Evolutionary conservation across 139 green algal species (phyloP).

Genomic region (Chlorella sp.): DNA sequence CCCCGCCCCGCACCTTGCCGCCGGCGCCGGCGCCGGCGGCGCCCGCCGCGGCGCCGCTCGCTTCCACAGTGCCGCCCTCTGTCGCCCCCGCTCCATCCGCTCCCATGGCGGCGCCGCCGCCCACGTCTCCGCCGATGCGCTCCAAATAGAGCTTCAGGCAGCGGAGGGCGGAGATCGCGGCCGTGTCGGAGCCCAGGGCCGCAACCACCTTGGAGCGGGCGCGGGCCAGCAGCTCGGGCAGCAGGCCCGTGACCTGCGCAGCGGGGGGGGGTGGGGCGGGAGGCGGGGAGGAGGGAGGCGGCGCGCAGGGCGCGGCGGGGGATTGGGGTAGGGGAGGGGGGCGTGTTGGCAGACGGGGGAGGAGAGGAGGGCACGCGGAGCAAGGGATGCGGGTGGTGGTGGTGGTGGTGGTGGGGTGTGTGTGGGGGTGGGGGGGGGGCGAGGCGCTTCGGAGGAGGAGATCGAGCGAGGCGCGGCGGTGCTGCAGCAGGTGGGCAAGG

Average conservation of each 20-base stretch:
- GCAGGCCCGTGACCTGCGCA: background rate
- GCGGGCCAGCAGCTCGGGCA: conserved; percentile 5
- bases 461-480: background rate
- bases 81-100: no score
- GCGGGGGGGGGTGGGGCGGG: background rate
- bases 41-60: no score
- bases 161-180: conserved; percentile 35
- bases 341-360: background rate
- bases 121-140: conserved; percentile 12
- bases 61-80: no score
- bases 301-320: no score
- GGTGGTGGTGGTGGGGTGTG: background rate
- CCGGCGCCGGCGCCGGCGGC: no score
- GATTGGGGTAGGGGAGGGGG: background rate
- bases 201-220: background rate
- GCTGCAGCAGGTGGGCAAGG: background rate
- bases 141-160: conserved; percentile 38
- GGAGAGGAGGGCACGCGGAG: background rate
- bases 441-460: background rate
- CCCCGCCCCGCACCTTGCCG: no score
- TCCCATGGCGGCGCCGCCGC: background rate
- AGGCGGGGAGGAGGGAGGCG: no score
- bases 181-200: conserved; percentile 18
- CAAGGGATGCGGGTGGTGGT: background rate
- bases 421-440: background rate